Conservation (phyloP, 257 asterid genomes). For the Primulina huaijiensis region DNA sequence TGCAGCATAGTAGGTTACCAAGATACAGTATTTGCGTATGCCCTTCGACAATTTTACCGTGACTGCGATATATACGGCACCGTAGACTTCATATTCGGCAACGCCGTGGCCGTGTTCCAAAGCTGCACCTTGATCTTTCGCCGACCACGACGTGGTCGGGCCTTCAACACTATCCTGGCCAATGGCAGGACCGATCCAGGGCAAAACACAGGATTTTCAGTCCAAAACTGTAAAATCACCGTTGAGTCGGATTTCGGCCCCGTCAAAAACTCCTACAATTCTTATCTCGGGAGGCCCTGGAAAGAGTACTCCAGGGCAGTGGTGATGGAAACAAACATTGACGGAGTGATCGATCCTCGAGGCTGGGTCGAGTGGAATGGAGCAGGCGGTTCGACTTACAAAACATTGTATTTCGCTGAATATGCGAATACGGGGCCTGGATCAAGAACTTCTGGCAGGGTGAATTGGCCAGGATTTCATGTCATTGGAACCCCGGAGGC, state of each 20-base stretch:
- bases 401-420: constrained; percentile 53
- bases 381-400: constrained; percentile 29
- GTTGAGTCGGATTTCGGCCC: constrained; percentile 39
- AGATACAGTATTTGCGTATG: constrained; percentile 55
- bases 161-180: constrained; percentile 55
- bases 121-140: constrained; percentile 50
- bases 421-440: constrained; percentile 53
- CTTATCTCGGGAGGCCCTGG: constrained; percentile 71
- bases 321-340: constrained; percentile 58
- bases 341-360: constrained; percentile 34
- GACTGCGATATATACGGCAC: constrained; percentile 81
- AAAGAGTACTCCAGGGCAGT: constrained; percentile 57
- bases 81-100: constrained; percentile 65
- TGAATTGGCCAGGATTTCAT: constrained; percentile 53
- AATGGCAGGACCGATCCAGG: constrained; percentile 64
- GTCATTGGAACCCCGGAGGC: constrained; percentile 50
- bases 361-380: constrained; percentile 84
- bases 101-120: constrained; percentile 70
- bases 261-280: constrained; percentile 22
- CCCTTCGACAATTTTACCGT: constrained; percentile 72
- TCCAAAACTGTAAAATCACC: constrained; percentile 51
- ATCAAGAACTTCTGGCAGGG: constrained; percentile 43
- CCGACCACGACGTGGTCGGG: constrained; percentile 38
- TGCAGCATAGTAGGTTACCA: constrained; percentile 68
- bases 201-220: constrained; percentile 64